Base-by-base conservation (phyloP, 371 early-diverging fungal genomes). In the Rhizopus arrhizus region DNA sequence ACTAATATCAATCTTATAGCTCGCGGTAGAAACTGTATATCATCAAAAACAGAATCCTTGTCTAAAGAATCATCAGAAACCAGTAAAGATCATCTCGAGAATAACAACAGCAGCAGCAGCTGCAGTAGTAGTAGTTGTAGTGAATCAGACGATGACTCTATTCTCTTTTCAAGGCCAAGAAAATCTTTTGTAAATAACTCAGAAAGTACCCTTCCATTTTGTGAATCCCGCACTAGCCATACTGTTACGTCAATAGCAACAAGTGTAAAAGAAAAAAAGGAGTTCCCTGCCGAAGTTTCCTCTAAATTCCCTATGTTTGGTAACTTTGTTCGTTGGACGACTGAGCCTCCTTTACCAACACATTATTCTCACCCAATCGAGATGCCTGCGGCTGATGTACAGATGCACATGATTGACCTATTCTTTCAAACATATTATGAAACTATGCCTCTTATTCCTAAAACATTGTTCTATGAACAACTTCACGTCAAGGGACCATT, bases 301-400 rank as follows among this genome's bases (percentile, higher is more conserved):
- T 22, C 22, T 22, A 22, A 56, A 35, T 31, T 36, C 13, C 46
- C 46, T 32, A 32, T 56, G 32, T 64, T 49, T 52, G 71, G 64
- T 2, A 52, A 47, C 15, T 65, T 66, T 33, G 62, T 70, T 45
- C 53, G 36, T 38, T 63, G 68, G 63, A 62, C 63, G 51, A 42
- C 64, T 1, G 73, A 73, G 51, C 69, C 73, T 34, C 45, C 66
- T 15, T 53, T 73, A 32, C 72, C 74, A 11, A 70, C 56, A 22
- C 36, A 64, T 1, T 74, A 74, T 38, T 61, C 66, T 5, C 69
- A 65, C 13, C 62, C 69, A 2, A 54, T 74, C 28, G 71, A 71
- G 38, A 74, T 74, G 74, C 74, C 74, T 10, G 61, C 74, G 0
- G 68, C 64, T 5, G 59, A 68, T 9, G 59, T 68, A 22, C 74